Conservation (phyloP, 805 yeast species). For the Clavispora fructus region DNA sequence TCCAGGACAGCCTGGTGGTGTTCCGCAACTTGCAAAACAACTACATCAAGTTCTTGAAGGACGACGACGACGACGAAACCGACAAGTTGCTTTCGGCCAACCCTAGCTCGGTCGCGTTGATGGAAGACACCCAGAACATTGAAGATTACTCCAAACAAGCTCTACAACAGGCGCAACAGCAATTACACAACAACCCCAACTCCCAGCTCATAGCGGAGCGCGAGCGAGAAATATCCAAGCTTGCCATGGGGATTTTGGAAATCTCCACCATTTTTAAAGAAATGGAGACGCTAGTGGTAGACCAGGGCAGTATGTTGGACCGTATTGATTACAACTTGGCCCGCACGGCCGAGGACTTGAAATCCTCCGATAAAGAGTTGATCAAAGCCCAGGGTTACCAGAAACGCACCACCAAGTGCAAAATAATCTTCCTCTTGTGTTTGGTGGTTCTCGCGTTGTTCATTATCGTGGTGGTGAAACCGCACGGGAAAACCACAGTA, state of each 20-base stretch:
- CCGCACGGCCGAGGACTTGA: slow-evolving; percentile 70
- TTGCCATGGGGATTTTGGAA: slow-evolving; percentile 93
- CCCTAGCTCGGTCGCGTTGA: not conserved
- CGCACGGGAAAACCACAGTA: slow-evolving; percentile 30
- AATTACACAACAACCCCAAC: slow-evolving; percentile 16
- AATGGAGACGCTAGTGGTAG: slow-evolving; percentile 85
- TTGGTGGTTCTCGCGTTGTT: slow-evolving; percentile 68
- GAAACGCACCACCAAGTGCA: slow-evolving; percentile 85
- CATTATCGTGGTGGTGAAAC: slow-evolving; percentile 66
- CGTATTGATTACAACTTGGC: slow-evolving; percentile 89
- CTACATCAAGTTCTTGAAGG: slow-evolving; percentile 76
- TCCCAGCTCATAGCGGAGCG: slow-evolving; percentile 53
- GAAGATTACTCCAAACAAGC: slow-evolving; percentile 53
- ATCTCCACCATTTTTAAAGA: slow-evolving; percentile 91
- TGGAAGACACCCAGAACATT: slow-evolving; percentile 11
- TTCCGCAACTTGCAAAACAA: slow-evolving; percentile 86
- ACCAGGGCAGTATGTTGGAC: slow-evolving; percentile 92
- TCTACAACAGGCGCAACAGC: slow-evolving; percentile 43
- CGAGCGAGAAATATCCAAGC: slow-evolving; percentile 82
- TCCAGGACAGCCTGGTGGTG: slow-evolving; percentile 71
- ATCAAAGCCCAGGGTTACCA: slow-evolving; percentile 75
- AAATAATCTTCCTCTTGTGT: slow-evolving; percentile 67
- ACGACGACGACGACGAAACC: slow-evolving; percentile 59
- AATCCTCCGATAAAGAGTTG: slow-evolving; percentile 73
- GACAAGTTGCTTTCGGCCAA: slow-evolving; percentile 12